Evolutionary conservation across 139 green algal genomes (phyloP), one percentile per base, ranked within the genome.

Genomic region (Yamagishiella unicocca): DNA sequence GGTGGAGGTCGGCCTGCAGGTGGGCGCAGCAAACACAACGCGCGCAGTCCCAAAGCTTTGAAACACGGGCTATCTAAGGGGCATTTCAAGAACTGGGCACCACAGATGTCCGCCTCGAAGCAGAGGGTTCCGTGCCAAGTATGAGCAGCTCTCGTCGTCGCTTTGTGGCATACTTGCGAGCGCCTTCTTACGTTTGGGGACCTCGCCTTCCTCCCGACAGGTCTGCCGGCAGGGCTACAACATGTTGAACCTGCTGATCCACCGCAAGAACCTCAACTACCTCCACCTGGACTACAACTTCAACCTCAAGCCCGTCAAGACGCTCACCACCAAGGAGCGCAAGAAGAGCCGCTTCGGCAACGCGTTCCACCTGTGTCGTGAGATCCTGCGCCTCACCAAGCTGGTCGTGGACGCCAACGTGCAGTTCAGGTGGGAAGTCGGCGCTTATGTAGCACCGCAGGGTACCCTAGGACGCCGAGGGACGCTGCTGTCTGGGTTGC

Each of bases 201-300:
- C 46, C 8, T 40, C 62, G 14, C 14, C 25, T 5, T 35, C 8
- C 35, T 31, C 45, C 50, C 50, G 91, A 66, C 97, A 99, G 94
- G 98, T 99, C 37, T 99, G 98, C 94, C 90, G 96, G 53, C 98
- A 99, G 94, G 98, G 98, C 55, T 99, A 99, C 96, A 99, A 99
- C 95, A 99, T 99, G 98, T 95, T 99, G 76, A 99, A 99, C 94
- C 93, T 99, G 91, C 96, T 99, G n/a, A 99, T 99, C 89, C 98
- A 99, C 93, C 95, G 98, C 88, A 99, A 99, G 96, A 98, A 98
- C 92, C 95, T 99, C 61, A 98, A 99, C 93, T 99, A 99, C 94
- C 95, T 99, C 58, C 98, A 99, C 90, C 92, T 99, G 84, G 98
- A 99, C 92, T 99, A 99, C 96, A 99, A 99, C 95, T 99, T 99